phyloP scores from a whole-genome alignment of 225 moss, liverwort and hornwort genomes.

The Pleurozium schreberi region DNA sequence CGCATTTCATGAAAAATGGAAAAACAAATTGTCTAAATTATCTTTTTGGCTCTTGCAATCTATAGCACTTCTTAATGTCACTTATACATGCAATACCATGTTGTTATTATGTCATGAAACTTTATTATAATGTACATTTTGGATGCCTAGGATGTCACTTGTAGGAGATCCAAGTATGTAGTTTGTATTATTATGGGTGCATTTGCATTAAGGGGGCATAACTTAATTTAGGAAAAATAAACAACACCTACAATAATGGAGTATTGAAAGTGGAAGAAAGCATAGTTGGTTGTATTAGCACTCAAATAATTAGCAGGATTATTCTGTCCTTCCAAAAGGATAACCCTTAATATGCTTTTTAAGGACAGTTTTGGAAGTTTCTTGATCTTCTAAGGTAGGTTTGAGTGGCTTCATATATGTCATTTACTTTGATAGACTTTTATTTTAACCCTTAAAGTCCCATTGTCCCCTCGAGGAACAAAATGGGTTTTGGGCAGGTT shows the following conservation, averaged over 20 bases:
- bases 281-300: background rate
- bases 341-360: no score
- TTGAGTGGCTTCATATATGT: background rate
- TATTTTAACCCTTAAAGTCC: no score
- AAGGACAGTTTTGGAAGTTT: background rate
- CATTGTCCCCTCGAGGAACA: no score
- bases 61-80: background rate
- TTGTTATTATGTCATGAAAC: background rate
- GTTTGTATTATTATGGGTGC: background rate
- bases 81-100: background rate
- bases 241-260: background rate
- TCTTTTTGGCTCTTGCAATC: background rate
- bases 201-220: background rate
- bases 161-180: accelerated
- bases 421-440: no score
- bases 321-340: background rate
- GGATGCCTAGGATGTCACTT: background rate
- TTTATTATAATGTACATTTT: background rate
- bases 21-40: no score
- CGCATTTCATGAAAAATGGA: no score
- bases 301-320: accelerated
- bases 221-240: background rate
- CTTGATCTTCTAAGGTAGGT: background rate
- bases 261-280: background rate
- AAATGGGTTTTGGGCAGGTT: no score